Percentiles rank a stretch among this genome's conserved stretches.
phyloP scores from a whole-genome alignment of 768 basidiomycete species.

The Pseudohyphozyma bogoriensis region DNA sequence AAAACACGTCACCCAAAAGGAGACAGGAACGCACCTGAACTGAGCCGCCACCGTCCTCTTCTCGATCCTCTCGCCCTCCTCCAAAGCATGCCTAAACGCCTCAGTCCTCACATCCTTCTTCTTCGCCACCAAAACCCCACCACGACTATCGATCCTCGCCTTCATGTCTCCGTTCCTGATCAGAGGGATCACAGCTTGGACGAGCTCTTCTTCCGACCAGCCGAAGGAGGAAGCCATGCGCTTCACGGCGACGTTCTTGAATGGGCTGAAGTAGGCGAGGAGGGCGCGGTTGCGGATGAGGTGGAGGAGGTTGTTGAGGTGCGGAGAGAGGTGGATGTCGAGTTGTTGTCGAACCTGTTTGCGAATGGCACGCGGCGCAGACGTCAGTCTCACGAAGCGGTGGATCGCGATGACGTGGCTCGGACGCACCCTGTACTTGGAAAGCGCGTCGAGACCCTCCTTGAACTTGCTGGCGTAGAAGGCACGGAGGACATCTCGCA shows the following conservation, averaged over 20 bases:
- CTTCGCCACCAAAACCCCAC: slow-evolving; percentile 10
- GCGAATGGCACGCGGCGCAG: not conserved
- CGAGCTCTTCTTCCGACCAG: slow-evolving; percentile 60
- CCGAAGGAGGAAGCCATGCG: slow-evolving; percentile 82
- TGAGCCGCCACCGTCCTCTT: slow-evolving; percentile 45
- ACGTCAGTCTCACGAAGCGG: too few relatives aligned
- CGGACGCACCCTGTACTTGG: slow-evolving; percentile 54
- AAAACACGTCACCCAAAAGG: not conserved
- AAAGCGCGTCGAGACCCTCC: slow-evolving; percentile 62
- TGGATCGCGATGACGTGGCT: too few relatives aligned
- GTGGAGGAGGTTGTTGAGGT: slow-evolving; percentile 55
- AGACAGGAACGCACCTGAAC: slow-evolving; percentile 7
- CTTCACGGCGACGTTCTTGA: slow-evolving; percentile 68
- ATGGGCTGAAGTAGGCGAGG: slow-evolving; percentile 82
- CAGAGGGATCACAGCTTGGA: slow-evolving; percentile 61
- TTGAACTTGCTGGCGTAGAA: slow-evolving; percentile 84
- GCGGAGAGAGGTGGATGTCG: slow-evolving; percentile 64
- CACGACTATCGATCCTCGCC: slow-evolving; percentile 17
- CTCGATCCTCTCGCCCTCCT: slow-evolving; percentile 61
- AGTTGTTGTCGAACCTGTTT: slow-evolving; percentile 35
- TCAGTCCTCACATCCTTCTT: slow-evolving; percentile 48
- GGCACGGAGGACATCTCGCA: slow-evolving; percentile 73
- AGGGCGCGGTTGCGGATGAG: slow-evolving; percentile 68
- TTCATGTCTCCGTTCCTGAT: slow-evolving; percentile 69
- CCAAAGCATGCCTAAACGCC: slow-evolving; percentile 64